phyloP scores from a whole-genome alignment of 345 rosid species.

The Gossypium mustelinum region DNA sequence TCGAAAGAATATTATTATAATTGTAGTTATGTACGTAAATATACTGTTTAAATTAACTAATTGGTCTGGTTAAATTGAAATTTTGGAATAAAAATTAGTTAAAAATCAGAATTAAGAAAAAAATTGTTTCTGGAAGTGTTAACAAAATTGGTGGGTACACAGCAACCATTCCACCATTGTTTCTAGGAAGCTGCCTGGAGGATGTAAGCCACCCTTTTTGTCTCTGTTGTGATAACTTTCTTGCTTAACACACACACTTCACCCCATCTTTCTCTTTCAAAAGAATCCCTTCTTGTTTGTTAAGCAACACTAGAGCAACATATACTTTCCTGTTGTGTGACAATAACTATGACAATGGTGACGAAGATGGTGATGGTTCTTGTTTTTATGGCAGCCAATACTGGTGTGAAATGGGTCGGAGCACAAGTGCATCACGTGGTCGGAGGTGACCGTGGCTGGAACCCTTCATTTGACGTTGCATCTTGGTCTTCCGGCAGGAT shows the following conservation, averaged over 20 bases:
- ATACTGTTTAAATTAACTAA: no score
- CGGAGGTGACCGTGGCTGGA: constrained; percentile 76
- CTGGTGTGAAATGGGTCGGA: constrained; percentile 21
- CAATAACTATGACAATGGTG: neutral
- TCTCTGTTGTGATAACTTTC: neutral
- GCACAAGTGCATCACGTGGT: constrained; percentile 59
- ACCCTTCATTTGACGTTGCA: constrained; percentile 29
- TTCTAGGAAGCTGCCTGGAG: neutral
- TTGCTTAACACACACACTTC: neutral
- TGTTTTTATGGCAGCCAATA: constrained; percentile 10
- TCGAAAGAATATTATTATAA: no score
- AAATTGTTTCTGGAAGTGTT: no score
- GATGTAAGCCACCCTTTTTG: neutral
- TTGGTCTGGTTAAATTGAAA: no score
- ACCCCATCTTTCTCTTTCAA: neutral
- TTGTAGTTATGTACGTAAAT: no score
- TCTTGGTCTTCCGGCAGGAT: constrained; percentile 47
- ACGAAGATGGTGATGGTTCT: constrained; percentile 10
- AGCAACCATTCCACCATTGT: neutral
- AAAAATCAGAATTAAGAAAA: no score
- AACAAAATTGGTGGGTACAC: neutral
- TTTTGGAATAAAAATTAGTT: no score
- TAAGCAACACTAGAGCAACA: neutral
- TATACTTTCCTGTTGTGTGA: neutral
- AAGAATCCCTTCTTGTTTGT: neutral